A percentile compares a stretch with the other conserved stretches of the same genome.
Conservation (phyloP, 2,329 filamentous ascomycete genomes). For the Nannizziopsis barbatae region DNA sequence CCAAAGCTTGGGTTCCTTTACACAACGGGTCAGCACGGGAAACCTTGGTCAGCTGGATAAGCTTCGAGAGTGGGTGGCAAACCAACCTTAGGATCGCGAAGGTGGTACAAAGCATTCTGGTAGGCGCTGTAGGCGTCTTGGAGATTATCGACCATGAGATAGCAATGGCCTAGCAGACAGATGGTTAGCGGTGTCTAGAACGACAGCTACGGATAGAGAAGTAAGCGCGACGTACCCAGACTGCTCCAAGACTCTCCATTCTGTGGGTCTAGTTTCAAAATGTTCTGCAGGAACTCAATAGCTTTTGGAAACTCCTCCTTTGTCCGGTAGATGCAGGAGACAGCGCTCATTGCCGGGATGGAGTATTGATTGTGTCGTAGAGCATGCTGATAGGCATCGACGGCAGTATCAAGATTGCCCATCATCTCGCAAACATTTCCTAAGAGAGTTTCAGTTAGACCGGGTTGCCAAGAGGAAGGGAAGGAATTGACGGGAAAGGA, state of each 20-base stretch:
- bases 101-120: conserved; percentile 85
- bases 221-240: conserved; percentile 53
- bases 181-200: background rate
- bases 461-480: conserved; percentile 25
- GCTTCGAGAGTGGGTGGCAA: background rate
- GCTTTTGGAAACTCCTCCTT: conserved; percentile 91
- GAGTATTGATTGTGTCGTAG: conserved; percentile 80
- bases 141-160: conserved; percentile 95
- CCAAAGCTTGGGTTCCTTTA: conserved; percentile 88
- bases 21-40: background rate
- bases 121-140: conserved; percentile 96
- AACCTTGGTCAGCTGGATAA: background rate
- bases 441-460: conserved; percentile 27
- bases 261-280: conserved; percentile 74
- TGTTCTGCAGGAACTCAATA: conserved; percentile 82
- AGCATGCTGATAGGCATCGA: conserved; percentile 81
- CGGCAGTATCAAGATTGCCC: conserved; percentile 78
- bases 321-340: conserved; percentile 79
- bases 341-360: conserved; percentile 82
- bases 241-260: conserved; percentile 97
- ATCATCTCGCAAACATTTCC: conserved; percentile 78
- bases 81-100: conserved; percentile 79
- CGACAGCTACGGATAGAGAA: background rate
- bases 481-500: conserved; percentile 10
- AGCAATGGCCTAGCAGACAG: conserved; percentile 71